These are phyloP conservation scores for Parachaetomium inaequale DNA, from an alignment of 495 filamentous ascomycete species.

Conservation along the genomic window DNA sequence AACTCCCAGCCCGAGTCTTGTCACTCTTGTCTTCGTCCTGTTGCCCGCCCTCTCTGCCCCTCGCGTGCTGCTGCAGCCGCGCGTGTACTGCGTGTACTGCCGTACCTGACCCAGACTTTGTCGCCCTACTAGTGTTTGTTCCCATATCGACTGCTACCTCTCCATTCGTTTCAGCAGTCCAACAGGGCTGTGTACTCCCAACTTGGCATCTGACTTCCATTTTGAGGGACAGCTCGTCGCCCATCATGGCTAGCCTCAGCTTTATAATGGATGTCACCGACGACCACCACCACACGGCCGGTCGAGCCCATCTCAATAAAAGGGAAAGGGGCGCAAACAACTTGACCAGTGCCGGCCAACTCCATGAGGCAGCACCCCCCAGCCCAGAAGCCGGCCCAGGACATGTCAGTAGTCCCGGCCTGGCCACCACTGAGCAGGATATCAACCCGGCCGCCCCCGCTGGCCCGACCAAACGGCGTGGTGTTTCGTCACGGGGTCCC, in stretches of 20 bases:
- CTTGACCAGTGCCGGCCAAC: constrained; percentile 29
- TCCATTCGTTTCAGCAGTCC: constrained; percentile 29
- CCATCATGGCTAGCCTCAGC: constrained; percentile 46
- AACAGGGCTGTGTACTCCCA: constrained; percentile 39
- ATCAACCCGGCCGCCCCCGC: constrained; percentile 31
- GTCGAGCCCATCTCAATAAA: constrained; percentile 32
- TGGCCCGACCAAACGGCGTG: constrained; percentile 26
- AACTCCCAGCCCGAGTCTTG: constrained; percentile 8
- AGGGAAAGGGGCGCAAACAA: constrained; percentile 39
- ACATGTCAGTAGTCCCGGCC: constrained; percentile 29
- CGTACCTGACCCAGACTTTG: constrained; percentile 19
- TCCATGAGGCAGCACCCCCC: constrained; percentile 21
- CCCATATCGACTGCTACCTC: constrained; percentile 30
- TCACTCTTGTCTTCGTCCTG: constrained; percentile 15
- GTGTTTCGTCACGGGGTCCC: constrained; percentile 21
- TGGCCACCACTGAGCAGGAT: constrained; percentile 25
- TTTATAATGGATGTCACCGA: constrained; percentile 49
- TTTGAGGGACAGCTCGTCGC: constrained; percentile 37
- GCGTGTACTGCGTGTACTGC: constrained; percentile 30
- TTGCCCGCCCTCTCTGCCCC: constrained; percentile 7
- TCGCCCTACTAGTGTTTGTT: constrained; percentile 24
- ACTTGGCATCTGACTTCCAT: constrained; percentile 40
- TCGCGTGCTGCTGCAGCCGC: constrained; percentile 34
- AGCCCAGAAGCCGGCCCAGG: constrained; percentile 24
- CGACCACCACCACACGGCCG: constrained; percentile 34